Percentiles rank a stretch among this genome's conserved stretches.
These are phyloP conservation scores for Solanum arcanum DNA, from an alignment of 257 asterid genomes.

Conservation along the genomic window DNA sequence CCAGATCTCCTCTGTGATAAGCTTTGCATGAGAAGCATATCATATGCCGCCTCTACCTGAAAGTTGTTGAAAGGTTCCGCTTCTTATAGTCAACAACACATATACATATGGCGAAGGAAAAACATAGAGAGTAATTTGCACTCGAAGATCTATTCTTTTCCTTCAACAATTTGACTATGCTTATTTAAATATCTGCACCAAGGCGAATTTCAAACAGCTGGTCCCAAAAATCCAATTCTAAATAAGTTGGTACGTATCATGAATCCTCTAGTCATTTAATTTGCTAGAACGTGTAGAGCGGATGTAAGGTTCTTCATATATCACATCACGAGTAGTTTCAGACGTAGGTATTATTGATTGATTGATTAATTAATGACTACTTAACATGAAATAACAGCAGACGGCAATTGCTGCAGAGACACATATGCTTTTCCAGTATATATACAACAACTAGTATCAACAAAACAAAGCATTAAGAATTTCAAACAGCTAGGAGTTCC, in stretches of 20 bases:
- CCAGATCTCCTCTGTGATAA: slow-evolving; percentile 85
- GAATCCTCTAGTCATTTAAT: neutral
- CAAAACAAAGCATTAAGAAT: neutral
- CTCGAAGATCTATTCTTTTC: neutral
- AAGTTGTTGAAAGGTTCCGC: neutral
- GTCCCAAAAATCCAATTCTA: neutral
- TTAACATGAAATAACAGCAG: neutral
- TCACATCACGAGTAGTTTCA: neutral
- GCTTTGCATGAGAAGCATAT: slow-evolving; percentile 90
- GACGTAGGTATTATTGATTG: neutral
- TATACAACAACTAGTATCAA: neutral
- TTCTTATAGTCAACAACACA: neutral
- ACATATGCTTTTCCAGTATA: neutral
- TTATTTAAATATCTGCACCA: neutral
- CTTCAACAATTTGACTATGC: neutral
- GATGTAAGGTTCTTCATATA: neutral
- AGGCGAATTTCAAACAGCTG: neutral
- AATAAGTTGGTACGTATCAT: neutral
- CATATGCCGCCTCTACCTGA: slow-evolving; percentile 98
- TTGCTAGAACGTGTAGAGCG: neutral
- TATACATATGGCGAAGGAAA: neutral
- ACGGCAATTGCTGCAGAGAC: neutral
- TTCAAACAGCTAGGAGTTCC: neutral
- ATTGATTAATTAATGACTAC: neutral
- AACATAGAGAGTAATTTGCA: neutral